A percentile compares a stretch with the other conserved stretches of the same genome.
Evolutionary conservation across 441 rosid genomes (phyloP).

Genomic region (Erodium texanum): DNA sequence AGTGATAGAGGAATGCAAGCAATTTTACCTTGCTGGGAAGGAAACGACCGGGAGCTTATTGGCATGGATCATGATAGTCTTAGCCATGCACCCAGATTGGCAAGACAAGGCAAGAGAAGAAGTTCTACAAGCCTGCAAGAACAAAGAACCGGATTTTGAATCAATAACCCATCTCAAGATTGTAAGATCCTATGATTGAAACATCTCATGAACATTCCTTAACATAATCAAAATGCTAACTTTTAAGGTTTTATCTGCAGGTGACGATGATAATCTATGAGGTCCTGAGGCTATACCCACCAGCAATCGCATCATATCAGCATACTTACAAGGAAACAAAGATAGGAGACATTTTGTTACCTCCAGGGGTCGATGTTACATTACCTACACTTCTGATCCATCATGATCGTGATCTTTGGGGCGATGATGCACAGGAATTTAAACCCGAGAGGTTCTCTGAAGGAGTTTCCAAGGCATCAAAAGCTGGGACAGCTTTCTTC

Average conservation of each 20-base stretch:
- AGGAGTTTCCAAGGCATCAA: conserved; percentile 36
- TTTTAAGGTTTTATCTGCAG: conserved; percentile 21
- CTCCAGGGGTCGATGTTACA: conserved; percentile 34
- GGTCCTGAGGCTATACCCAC: conserved; percentile 44
- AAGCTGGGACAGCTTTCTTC: conserved; percentile 27
- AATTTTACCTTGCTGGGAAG: conserved; percentile 44
- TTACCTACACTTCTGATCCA: conserved; percentile 38
- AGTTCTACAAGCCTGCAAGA: conserved; percentile 28
- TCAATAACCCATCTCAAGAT: conserved; percentile 33
- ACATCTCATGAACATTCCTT: neutral
- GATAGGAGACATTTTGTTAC: conserved; percentile 29
- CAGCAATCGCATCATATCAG: conserved; percentile 24
- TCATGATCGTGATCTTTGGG: conserved; percentile 40
- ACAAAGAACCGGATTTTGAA: conserved; percentile 27
- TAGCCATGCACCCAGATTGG: conserved; percentile 51
- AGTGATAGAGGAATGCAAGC: conserved; percentile 43
- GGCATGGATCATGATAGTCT: conserved; percentile 34
- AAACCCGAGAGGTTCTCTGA: conserved; percentile 41
- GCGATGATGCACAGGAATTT: conserved; percentile 37
- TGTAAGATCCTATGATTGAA: conserved; percentile 19
- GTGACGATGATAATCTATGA: conserved; percentile 39
- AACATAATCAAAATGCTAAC: neutral
- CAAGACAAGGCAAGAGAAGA: conserved; percentile 46
- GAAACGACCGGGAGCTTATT: conserved; percentile 42
- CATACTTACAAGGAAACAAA: conserved; percentile 26